Base-by-base conservation (phyloP, 179 eudicot genomes). In the Patellifolia procumbens region DNA sequence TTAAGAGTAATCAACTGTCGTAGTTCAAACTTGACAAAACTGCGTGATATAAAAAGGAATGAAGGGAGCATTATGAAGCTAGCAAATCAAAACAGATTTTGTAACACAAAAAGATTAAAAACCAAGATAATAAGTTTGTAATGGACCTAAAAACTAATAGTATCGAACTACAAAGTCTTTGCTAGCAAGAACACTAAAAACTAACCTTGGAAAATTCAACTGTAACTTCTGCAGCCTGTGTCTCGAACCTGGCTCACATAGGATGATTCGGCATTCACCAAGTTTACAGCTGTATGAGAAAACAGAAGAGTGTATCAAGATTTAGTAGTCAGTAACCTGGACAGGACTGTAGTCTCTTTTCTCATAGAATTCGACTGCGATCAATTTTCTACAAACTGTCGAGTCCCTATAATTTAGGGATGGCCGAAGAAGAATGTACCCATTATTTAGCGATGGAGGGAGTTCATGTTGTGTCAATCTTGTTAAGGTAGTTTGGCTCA, bases 221-320 rank as follows among this genome's bases (percentile, higher is more conserved):
- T 96, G 99, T 86, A 96, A 76, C 85, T 96, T 93, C 81, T 93
- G 99, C 87, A 93, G 71, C 65, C 88, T 90, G 86, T 96, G 99
- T 81, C 76, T 91, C 17, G 82, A 83, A 56, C 96, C 98, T 26
- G 92, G 76, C 87, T 93, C 99, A 68, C 98, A 91, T 55, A 91
- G 67, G 75, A 96, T 70, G 71, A 93, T 88, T 83, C 97, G 88
- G 84, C 89, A 88, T 83, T 96, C 97, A 67, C 99, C 99, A 79
- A 96, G 99, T 84, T 91, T 93, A 79, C 99, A 96, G 68, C 99
- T 95, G 92, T 70, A 17, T 53, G n/a, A n/a, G 20, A 51, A 67
- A 69, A 46, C 19, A 82, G 68, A 62, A 43, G 48, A 70, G 58
- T 29, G 19, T 37, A 45, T 62, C 37, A 22, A 32, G 58, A 42